phyloP scores from a whole-genome alignment of 345 rosid species.

The Dovyalis caffra region DNA sequence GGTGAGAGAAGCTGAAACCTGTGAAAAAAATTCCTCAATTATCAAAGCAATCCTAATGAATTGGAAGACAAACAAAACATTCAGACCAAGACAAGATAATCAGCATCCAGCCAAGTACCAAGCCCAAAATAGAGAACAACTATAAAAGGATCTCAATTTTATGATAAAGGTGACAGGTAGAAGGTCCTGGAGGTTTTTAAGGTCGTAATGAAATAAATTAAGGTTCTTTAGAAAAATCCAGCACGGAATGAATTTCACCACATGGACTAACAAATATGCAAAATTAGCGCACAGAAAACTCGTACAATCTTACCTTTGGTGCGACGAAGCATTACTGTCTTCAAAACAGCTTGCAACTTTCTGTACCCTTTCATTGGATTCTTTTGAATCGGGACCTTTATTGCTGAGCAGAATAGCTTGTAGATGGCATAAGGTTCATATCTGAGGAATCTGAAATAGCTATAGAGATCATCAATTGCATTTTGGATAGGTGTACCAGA shows the following conservation, averaged over 20 bases:
- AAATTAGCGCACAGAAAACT: neutral
- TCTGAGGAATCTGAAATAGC: slow-evolving; percentile 95
- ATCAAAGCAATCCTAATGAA: neutral
- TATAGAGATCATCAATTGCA: slow-evolving; percentile 93
- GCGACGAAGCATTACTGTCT: slow-evolving; percentile 94
- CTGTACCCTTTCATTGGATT: slow-evolving; percentile 65
- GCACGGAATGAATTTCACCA: neutral
- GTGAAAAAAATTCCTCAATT: neutral
- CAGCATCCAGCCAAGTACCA: slow-evolving; percentile 1
- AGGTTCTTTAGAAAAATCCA: neutral
- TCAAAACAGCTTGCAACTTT: slow-evolving; percentile 81
- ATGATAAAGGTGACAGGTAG: neutral
- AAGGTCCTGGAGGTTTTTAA: neutral
- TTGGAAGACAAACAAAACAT: neutral
- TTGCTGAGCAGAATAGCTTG: slow-evolving; percentile 48
- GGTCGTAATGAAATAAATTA: neutral
- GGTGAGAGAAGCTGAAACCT: neutral
- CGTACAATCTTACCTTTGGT: slow-evolving; percentile 67
- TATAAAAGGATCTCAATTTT: neutral
- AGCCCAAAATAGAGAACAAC: neutral
- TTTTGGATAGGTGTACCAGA: slow-evolving; percentile 99
- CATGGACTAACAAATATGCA: neutral
- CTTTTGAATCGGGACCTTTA: slow-evolving; percentile 68
- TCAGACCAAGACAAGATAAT: neutral
- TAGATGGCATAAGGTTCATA: slow-evolving; percentile 78